A percentile compares a stretch with the other conserved stretches of the same genome.
Evolutionary conservation across 1,284 basidiomycete species (phyloP).

Genomic region (Cutaneotrichosporon mucoides): DNA sequence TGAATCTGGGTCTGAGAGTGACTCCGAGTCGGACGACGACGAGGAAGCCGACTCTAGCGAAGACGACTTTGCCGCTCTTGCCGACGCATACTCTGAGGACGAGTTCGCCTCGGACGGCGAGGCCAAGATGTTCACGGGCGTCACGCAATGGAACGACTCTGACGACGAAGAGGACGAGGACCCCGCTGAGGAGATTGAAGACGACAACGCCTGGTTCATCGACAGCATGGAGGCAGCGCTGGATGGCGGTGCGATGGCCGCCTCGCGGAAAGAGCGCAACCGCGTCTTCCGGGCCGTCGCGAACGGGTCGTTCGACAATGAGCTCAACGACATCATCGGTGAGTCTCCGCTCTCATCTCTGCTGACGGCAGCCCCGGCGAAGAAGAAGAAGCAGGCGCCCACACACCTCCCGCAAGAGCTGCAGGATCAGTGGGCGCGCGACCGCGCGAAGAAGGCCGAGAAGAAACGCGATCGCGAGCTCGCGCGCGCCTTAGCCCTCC

Average conservation of each 20-base stretch:
- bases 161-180: conserved; percentile 12
- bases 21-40: conserved; percentile 14
- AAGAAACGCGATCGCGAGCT: conserved; percentile 62
- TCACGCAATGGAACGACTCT: conserved; percentile 13
- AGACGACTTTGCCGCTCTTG: conserved; percentile 16
- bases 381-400: conserved; percentile 52
- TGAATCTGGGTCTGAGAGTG: background rate
- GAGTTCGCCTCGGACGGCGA: conserved; percentile 14
- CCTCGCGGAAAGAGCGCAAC: conserved; percentile 57
- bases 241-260: conserved; percentile 51
- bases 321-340: conserved; percentile 47
- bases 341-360: conserved; percentile 12
- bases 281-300: conserved; percentile 62
- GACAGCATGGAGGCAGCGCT: conserved; percentile 52
- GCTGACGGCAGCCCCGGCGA: conserved; percentile 24
- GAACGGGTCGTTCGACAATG: conserved; percentile 58
- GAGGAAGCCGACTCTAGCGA: conserved; percentile 12
- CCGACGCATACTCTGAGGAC: conserved; percentile 19
- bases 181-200: conserved; percentile 18
- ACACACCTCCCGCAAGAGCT: conserved; percentile 61
- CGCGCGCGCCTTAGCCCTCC: conserved; percentile 23
- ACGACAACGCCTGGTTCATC: conserved; percentile 20
- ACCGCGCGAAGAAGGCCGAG: conserved; percentile 75
- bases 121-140: conserved; percentile 9
- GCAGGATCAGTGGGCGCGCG: conserved; percentile 69